Conservation (phyloP, 257 asterid species). For the Gentiana dahurica region DNA sequence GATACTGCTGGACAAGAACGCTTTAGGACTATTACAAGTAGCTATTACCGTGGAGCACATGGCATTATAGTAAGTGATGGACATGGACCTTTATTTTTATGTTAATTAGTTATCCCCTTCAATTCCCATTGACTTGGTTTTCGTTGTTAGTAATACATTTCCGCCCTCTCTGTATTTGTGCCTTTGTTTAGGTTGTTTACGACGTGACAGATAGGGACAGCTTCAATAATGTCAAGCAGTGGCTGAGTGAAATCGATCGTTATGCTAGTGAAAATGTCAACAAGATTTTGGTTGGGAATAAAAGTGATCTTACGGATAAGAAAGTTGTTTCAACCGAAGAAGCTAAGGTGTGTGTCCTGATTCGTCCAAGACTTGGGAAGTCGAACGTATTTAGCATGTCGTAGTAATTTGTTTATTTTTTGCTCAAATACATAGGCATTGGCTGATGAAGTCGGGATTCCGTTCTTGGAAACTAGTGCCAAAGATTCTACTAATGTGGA, state of each 20-base stretch:
- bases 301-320: slow-evolving; percentile 69
- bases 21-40: slow-evolving; percentile 50
- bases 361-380: not conserved
- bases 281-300: slow-evolving; percentile 86
- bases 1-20: slow-evolving; percentile 58
- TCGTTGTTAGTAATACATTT: not conserved
- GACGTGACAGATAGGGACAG: slow-evolving; percentile 82
- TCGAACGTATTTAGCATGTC: not conserved
- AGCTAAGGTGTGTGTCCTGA: slow-evolving; percentile 48
- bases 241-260: slow-evolving; percentile 88
- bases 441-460: slow-evolving; percentile 92
- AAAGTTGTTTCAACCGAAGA: slow-evolving; percentile 71
- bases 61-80: slow-evolving; percentile 36
- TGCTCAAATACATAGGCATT: slow-evolving; percentile 48
- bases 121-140: not conserved
- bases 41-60: slow-evolving; percentile 54
- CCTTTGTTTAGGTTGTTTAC: slow-evolving; percentile 54
- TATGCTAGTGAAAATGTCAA: slow-evolving; percentile 82
- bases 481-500: slow-evolving; percentile 80
- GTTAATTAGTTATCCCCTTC: not conserved
- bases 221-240: slow-evolving; percentile 88
- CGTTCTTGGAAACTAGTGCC: slow-evolving; percentile 95
- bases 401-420: slow-evolving; percentile 7
- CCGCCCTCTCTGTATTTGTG: slow-evolving; percentile 8
- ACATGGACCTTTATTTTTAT: not conserved